Base-by-base conservation (phyloP, 169 alveolate genomes). In the Plasmodium knowlesi region DNA sequence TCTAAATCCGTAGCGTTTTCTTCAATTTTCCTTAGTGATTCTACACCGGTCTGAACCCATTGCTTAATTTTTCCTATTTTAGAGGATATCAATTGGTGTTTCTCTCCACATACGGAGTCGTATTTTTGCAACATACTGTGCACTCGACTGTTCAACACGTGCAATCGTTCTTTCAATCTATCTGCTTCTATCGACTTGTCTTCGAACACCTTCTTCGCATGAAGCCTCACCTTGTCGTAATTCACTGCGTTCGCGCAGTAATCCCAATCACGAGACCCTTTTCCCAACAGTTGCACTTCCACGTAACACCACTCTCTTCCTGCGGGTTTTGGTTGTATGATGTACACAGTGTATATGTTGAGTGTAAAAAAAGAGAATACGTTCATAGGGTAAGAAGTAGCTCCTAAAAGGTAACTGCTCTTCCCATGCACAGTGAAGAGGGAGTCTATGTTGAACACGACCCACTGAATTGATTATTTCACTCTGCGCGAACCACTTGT, bases 281-380 rank as follows among this genome's bases (percentile, higher is more conserved):
- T 97, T 22, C 97, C 96, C 71, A 96, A 88, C 10, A 97, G 96
- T 79, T 97, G 99, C 67, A 97, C 98, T 85, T 97, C 99, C 34
- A 96, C 98, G 82, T 97, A 97, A 84, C 99, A 97, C 99, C 99
- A 97, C 71, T 97, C 98, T 22, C 97, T 88, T 5, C 98, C 98
- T 95, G 92, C 9, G 30, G 43, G 41, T 16, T 37, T 1, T 0
- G 8, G n/a, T n/a, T n/a, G n/a, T n/a, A n/a, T n/a, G n/a, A n/a
- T n/a, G n/a, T n/a, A n/a, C n/a, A n/a, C n/a, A n/a, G n/a, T n/a
- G n/a, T n/a, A n/a, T n/a, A n/a, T n/a, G n/a, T n/a, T 32, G 5
- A 32, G 39, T 32, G 39, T 32, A 32, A 32, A 32, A 32, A 3
- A 3, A 3, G 39, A 32, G n/a, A 32, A 32, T 32, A n/a, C n/a